Percentiles rank a stretch among this genome's conserved stretches.
Conservation (phyloP, 169 alveolate genomes). For the Cryptosporidium baileyi region DNA sequence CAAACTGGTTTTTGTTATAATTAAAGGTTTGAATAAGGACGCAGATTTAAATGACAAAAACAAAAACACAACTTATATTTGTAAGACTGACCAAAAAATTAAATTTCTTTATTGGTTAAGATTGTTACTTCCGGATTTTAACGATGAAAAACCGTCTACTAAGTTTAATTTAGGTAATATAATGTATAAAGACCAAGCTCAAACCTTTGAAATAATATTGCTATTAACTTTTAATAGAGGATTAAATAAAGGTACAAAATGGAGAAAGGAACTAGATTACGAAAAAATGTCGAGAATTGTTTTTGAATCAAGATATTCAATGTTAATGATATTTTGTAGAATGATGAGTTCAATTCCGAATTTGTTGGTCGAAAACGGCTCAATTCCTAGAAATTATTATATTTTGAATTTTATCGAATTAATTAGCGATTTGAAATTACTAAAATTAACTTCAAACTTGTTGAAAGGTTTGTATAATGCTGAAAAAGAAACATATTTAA, state of each 20-base stretch:
- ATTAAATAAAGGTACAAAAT: not conserved
- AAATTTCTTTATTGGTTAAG: slow-evolving; percentile 36
- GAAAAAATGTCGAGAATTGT: not conserved
- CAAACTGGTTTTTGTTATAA: not conserved
- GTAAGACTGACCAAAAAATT: not conserved
- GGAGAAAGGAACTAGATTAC: not conserved
- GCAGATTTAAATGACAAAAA: not conserved
- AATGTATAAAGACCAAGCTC: not conserved
- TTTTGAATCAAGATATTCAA: not conserved
- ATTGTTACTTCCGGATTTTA: slow-evolving; percentile 15
- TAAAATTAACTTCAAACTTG: slow-evolving; percentile 14
- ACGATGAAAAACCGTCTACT: not conserved
- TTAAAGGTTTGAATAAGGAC: not conserved
- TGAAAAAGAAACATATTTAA: not conserved
- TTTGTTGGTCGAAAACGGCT: not conserved
- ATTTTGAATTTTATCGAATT: not conserved
- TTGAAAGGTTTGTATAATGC: not conserved
- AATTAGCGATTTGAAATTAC: slow-evolving; percentile 3
- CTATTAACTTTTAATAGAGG: slow-evolving; percentile 36
- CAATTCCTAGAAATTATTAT: not conserved
- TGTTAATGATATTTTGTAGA: not conserved
- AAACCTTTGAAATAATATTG: not conserved
- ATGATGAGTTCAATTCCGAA: slow-evolving; percentile 23
- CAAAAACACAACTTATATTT: not conserved
- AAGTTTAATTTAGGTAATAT: not conserved